phyloP scores from a whole-genome alignment of 2,329 filamentous ascomycete species.

The Monilinia fructicola region DNA sequence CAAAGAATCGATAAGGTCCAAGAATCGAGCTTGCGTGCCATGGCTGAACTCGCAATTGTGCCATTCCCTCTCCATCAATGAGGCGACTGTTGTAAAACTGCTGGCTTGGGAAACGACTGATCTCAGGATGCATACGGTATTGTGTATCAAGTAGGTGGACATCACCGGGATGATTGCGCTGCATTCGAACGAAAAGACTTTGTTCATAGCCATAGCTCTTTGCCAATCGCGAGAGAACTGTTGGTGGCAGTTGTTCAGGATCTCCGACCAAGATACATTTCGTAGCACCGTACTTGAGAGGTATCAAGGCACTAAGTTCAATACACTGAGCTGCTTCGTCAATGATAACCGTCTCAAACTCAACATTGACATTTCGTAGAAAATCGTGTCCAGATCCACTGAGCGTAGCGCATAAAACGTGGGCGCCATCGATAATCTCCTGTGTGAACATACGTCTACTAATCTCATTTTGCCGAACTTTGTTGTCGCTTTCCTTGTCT shows the following conservation, averaged over 20 bases:
- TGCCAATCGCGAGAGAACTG: constrained; percentile 90
- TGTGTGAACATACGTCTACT: constrained; percentile 83
- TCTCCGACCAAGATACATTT: constrained; percentile 98
- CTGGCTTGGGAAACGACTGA: constrained; percentile 83
- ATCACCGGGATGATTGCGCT: constrained; percentile 81
- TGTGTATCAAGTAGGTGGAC: constrained; percentile 96
- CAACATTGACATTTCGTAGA: constrained; percentile 77
- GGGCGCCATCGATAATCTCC: constrained; percentile 83
- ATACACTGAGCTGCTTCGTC: constrained; percentile 98
- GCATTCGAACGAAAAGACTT: constrained; percentile 97
- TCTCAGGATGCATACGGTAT: constrained; percentile 98
- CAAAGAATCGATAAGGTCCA: constrained; percentile 94
- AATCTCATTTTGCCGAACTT: constrained; percentile 81
- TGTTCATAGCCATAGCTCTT: constrained; percentile 94
- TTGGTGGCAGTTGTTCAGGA: constrained; percentile 94
- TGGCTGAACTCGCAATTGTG: constrained; percentile 67
- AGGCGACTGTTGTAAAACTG: constrained; percentile 91
- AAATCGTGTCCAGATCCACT: constrained; percentile 97
- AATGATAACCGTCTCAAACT: constrained; percentile 98
- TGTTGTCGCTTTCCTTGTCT: constrained; percentile 81
- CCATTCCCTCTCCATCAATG: constrained; percentile 83
- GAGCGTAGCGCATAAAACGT: constrained; percentile 92
- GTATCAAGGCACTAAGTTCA: constrained; percentile 92
- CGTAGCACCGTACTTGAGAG: constrained; percentile 92
- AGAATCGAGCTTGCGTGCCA: constrained; percentile 85